Conservation (phyloP, 306 rosid genomes). For the Vicia villosa region DNA sequence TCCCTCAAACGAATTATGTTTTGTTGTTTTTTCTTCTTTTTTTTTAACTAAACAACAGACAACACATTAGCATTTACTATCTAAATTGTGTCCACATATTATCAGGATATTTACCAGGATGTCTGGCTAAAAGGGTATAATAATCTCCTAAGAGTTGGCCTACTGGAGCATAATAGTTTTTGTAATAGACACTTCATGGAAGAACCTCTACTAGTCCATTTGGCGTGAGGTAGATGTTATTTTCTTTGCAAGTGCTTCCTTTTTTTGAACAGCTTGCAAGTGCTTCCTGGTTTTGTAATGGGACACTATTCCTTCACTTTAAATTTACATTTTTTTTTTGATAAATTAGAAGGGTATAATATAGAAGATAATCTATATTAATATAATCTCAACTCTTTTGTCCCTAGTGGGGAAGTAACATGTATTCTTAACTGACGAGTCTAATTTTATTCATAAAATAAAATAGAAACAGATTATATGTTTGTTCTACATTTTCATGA, state of each 20-base stretch:
- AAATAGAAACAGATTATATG: not conserved
- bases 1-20: not conserved
- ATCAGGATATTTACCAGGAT: not conserved
- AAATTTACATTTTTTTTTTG: not conserved
- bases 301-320: not conserved
- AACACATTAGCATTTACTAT: no score
- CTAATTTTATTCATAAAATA: no score
- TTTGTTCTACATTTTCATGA: conserved; percentile 2
- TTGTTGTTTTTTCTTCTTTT: not conserved
- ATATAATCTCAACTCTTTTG: not conserved
- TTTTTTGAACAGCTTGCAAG: no score
- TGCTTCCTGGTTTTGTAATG: not conserved
- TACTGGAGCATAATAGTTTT: not conserved
- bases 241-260: not conserved
- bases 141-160: not conserved
- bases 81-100: no score
- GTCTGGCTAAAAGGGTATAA: not conserved
- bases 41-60: no score
- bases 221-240: not conserved
- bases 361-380: not conserved
- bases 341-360: not conserved
- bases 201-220: not conserved
- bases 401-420: not conserved
- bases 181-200: not conserved
- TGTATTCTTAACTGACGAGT: not conserved